A percentile compares a stretch with the other conserved stretches of the same genome.
phyloP scores from a whole-genome alignment of 202 grass and related monocot genomes.

The Setaria italica region DNA sequence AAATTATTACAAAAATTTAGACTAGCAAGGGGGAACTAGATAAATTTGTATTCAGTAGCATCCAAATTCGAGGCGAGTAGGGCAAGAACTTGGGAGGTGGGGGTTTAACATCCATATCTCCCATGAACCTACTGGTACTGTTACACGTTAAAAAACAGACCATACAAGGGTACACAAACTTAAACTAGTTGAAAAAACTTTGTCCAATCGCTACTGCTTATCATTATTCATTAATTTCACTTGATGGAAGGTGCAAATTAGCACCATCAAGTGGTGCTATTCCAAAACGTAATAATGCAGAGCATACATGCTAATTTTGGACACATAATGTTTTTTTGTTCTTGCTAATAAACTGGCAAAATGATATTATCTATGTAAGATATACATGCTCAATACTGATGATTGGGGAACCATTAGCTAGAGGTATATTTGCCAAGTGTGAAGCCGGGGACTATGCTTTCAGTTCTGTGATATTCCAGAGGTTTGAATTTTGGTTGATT shows the following conservation, averaged over 20 bases:
- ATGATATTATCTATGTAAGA: neutral
- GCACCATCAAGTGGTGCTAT: neutral
- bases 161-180: too few species aligned
- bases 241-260: neutral
- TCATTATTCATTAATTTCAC: neutral
- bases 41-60: neutral
- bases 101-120: neutral
- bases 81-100: neutral
- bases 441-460: neutral
- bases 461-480: neutral
- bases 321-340: neutral
- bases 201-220: neutral
- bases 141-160: neutral
- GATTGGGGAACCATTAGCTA: neutral
- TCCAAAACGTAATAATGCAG: constrained; percentile 1
- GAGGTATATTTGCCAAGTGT: too few species aligned
- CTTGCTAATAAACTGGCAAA: neutral
- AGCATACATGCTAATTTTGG: neutral
- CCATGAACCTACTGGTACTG: neutral
- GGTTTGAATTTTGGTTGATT: neutral
- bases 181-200: too few species aligned
- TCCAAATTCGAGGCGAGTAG: neutral
- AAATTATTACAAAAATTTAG: neutral
- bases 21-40: neutral
- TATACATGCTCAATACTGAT: neutral